phyloP scores from a whole-genome alignment of 805 yeast genomes.

The Kodamaea kaohsiungensis region DNA sequence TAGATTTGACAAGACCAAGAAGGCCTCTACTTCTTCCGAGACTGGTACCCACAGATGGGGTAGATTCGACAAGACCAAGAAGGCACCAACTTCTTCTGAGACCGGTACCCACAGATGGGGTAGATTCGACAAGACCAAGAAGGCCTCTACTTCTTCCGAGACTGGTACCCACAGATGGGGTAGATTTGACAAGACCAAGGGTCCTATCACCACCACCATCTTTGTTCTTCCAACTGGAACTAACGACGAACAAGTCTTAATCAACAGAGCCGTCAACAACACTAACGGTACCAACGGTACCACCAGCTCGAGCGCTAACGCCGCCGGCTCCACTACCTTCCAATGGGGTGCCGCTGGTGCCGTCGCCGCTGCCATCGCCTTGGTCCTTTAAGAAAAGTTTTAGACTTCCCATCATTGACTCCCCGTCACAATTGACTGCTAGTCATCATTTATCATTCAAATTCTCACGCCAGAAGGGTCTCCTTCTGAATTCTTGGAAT shows the following conservation, averaged over 20 bases:
- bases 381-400: conserved; percentile 38
- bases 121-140: conserved; percentile 52
- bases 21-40: conserved; percentile 12
- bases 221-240: conserved; percentile 21
- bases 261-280: conserved; percentile 13
- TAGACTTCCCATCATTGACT: background rate
- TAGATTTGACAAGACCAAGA: conserved; percentile 52
- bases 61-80: conserved; percentile 52
- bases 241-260: conserved; percentile 8
- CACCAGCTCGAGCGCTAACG: conserved; percentile 19
- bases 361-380: conserved; percentile 50
- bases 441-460: background rate
- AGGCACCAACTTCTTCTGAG: conserved; percentile 12
- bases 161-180: conserved; percentile 54
- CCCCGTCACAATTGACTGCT: background rate
- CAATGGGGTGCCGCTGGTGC: conserved; percentile 42
- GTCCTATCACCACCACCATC: conserved; percentile 38
- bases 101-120: conserved; percentile 54
- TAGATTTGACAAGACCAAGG: conserved; percentile 52
- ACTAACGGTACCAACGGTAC: conserved; percentile 17
- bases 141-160: conserved; percentile 12
- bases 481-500: background rate
- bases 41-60: conserved; percentile 54
- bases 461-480: background rate
- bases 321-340: conserved; percentile 24